Evolutionary conservation across 805 yeast genomes (phyloP).

Genomic region (Lachancea sp.): DNA sequence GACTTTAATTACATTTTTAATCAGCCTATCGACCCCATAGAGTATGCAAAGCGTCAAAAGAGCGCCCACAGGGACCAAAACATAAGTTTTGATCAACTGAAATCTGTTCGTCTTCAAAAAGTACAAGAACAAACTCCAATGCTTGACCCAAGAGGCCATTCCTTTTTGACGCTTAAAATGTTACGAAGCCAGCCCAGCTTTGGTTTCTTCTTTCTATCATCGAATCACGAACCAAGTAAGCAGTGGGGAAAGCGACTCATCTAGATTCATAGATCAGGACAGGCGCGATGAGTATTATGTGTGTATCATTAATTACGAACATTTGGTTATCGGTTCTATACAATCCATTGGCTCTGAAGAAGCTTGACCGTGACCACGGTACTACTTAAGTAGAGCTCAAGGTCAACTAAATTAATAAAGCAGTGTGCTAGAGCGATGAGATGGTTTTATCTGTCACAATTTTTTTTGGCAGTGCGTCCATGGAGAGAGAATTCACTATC

Average conservation of each 20-base stretch:
- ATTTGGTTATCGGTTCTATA: too few species aligned
- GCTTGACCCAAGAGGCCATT: slow-evolving; percentile 2
- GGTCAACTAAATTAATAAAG: too few species aligned
- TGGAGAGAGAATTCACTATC: too few species aligned
- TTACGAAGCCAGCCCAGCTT: background rate
- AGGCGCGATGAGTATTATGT: background rate
- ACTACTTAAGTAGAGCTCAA: too few species aligned
- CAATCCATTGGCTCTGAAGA: too few species aligned
- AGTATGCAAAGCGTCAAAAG: slow-evolving; percentile 15
- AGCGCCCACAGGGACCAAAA: slow-evolving; percentile 18
- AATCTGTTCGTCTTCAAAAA: slow-evolving; percentile 10
- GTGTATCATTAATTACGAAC: background rate
- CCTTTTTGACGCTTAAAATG: background rate
- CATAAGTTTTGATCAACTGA: slow-evolving; percentile 16
- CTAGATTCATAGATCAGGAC: too few species aligned
- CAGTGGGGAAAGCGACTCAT: too few species aligned
- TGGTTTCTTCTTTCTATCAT: too few species aligned
- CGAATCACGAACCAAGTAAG: background rate
- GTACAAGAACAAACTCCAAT: slow-evolving; percentile 13
- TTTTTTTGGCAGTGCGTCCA: too few species aligned
- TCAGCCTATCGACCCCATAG: slow-evolving; percentile 20
- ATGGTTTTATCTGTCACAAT: background rate
- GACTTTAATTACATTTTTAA: slow-evolving; percentile 16
- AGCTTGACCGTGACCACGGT: too few species aligned
- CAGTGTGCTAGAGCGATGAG: too few species aligned